A percentile compares a stretch with the other conserved stretches of the same genome.
Evolutionary conservation across 2,329 filamentous ascomycete genomes (phyloP).

Genomic region (Juglanconis sp.): DNA sequence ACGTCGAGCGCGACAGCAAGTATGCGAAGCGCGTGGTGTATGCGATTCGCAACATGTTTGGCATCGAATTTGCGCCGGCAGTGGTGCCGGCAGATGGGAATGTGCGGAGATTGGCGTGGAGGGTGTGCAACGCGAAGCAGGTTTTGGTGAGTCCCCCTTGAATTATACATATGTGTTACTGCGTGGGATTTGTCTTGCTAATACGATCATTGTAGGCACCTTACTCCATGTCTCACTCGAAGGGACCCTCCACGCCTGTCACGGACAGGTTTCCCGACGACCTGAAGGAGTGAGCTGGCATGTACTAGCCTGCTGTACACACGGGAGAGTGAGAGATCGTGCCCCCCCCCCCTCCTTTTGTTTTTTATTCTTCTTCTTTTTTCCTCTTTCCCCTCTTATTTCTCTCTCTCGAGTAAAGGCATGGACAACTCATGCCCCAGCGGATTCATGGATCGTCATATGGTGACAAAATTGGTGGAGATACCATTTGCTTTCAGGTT

Average conservation of each 20-base stretch:
- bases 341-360: too few relatives aligned
- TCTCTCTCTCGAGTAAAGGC: not conserved
- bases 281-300: conserved; percentile 17
- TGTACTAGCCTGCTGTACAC: not conserved
- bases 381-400: not conserved
- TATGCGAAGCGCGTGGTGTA: conserved; percentile 89
- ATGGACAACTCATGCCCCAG: too few relatives aligned
- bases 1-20: conserved; percentile 83
- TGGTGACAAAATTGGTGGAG: not conserved
- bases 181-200: not conserved
- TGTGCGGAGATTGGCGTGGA: conserved; percentile 86
- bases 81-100: conserved; percentile 91
- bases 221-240: conserved; percentile 67
- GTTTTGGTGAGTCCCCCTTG: conserved; percentile 66
- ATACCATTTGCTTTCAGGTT: not conserved
- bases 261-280: conserved; percentile 36
- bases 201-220: conserved; percentile 53
- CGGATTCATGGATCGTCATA: not conserved
- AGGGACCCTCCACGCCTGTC: conserved; percentile 59
- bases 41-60: conserved; percentile 94
- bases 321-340: not conserved
- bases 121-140: conserved; percentile 93
- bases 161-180: not conserved
- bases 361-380: too few relatives aligned
- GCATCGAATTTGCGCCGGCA: conserved; percentile 88